Evolutionary conservation across 176 grass and related monocot genomes (phyloP).

Genomic region (Eragrostis nindensis): DNA sequence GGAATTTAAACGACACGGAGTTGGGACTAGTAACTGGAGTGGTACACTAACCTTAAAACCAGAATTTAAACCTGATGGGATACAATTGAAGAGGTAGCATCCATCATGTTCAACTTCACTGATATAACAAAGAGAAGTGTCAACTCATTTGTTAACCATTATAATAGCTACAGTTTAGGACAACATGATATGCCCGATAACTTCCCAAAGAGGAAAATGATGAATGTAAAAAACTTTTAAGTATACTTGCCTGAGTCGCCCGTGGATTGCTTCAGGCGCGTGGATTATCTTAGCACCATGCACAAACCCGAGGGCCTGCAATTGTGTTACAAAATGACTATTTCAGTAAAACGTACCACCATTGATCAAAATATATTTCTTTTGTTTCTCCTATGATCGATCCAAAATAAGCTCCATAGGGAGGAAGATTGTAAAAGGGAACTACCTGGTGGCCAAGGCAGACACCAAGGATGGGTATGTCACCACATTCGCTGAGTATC

Average conservation of each 20-base stretch:
- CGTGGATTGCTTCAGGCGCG: constrained; percentile 88
- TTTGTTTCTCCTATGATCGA: background rate
- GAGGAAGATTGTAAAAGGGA: constrained; percentile 26
- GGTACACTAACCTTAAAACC: constrained; percentile 82
- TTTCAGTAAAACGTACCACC: background rate
- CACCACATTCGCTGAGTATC: constrained; percentile 79
- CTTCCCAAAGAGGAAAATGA: background rate
- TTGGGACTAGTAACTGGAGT: background rate
- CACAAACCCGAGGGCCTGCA: constrained; percentile 88
- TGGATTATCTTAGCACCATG: constrained; percentile 86
- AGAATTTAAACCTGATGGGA: constrained; percentile 88
- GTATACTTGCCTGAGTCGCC: constrained; percentile 69
- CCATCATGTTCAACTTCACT: constrained; percentile 92
- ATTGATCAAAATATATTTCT: background rate
- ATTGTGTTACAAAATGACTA: background rate
- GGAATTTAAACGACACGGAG: background rate
- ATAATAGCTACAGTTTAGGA: background rate
- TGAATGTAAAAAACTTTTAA: constrained; percentile 4
- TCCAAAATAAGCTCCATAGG: constrained; percentile 30
- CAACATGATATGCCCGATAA: background rate
- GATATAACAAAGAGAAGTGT: constrained; percentile 21
- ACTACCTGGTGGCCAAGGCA: constrained; percentile 97
- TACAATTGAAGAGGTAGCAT: constrained; percentile 64
- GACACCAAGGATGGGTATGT: constrained; percentile 90
- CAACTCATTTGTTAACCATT: background rate